Percentiles rank a stretch among this genome's conserved stretches.
phyloP scores from a whole-genome alignment of 2,329 filamentous ascomycete species.

The Botrytis porri region DNA sequence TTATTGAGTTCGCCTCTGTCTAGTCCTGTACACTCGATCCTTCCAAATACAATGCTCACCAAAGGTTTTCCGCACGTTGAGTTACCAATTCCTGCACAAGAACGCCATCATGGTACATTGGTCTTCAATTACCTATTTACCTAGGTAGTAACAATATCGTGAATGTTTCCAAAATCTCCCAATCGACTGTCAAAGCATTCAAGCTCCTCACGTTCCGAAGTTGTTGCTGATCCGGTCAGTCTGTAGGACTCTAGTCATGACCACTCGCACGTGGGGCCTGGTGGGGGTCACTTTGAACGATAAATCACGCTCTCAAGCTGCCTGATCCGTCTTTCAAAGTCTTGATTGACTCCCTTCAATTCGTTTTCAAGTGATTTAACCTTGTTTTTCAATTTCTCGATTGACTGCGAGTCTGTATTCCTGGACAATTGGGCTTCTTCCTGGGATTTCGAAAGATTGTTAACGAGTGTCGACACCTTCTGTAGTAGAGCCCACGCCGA shows the following conservation, averaged over 20 bases:
- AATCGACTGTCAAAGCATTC: background rate
- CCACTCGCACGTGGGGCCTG: background rate
- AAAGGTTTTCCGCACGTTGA: background rate
- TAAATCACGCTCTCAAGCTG: background rate
- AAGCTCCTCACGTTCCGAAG: background rate
- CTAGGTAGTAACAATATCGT: background rate
- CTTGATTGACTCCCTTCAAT: background rate
- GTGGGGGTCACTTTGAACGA: background rate
- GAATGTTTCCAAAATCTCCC: background rate
- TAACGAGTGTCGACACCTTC: background rate
- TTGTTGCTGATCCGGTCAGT: background rate
- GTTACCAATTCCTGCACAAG: background rate
- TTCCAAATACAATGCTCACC: background rate
- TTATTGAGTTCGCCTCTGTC: background rate
- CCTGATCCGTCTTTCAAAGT: background rate
- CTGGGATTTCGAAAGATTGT: background rate
- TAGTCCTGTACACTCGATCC: background rate
- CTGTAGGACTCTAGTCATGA: background rate
- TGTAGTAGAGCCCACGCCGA: background rate
- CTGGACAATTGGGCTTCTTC: background rate
- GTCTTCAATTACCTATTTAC: background rate
- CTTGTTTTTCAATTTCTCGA: background rate
- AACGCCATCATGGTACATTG: background rate
- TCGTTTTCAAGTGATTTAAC: background rate
- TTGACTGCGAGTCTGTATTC: background rate